Evolutionary conservation across 2,329 filamentous ascomycete species (phyloP).

Genomic region (Aspergillus sp.): DNA sequence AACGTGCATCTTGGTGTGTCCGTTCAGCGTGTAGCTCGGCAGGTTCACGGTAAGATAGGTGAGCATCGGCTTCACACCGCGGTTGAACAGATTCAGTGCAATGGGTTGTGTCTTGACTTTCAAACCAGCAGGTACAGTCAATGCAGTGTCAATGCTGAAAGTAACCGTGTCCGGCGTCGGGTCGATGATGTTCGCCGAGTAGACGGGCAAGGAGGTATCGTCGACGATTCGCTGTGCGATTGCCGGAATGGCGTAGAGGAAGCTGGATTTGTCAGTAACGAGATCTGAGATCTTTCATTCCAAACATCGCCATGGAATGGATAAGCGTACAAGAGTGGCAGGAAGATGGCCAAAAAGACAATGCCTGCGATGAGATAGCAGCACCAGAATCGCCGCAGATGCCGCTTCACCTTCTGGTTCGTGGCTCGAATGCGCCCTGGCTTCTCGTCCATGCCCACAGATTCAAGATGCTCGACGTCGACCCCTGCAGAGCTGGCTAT

Average conservation of each 20-base stretch:
- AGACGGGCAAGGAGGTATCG: slow-evolving; percentile 19
- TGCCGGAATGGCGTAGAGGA: slow-evolving; percentile 21
- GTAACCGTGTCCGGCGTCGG: slow-evolving; percentile 17
- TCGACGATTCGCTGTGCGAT: slow-evolving; percentile 23
- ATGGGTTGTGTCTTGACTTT: slow-evolving; percentile 29
- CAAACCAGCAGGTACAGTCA: slow-evolving; percentile 17
- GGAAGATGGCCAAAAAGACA: slow-evolving; percentile 22
- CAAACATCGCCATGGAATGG: background rate
- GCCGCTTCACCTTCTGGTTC: slow-evolving; percentile 5
- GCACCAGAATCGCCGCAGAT: slow-evolving; percentile 20
- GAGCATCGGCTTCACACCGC: slow-evolving; percentile 25
- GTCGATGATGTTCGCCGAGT: slow-evolving; percentile 18
- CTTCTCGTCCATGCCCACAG: slow-evolving; percentile 1
- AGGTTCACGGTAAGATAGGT: slow-evolving; percentile 16
- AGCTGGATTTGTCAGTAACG: slow-evolving; percentile 10
- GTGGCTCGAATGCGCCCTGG: background rate
- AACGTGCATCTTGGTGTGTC: slow-evolving; percentile 33
- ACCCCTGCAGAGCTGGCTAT: background rate
- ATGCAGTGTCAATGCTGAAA: slow-evolving; percentile 18
- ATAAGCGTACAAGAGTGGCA: slow-evolving; percentile 23
- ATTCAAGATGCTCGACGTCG: slow-evolving; percentile 12
- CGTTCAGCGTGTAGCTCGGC: slow-evolving; percentile 16
- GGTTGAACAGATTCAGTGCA: slow-evolving; percentile 43
- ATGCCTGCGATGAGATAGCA: slow-evolving; percentile 17
- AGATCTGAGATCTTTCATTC: background rate